phyloP scores from a whole-genome alignment of 129 eudicot genomes.

The Pittosporum tobira region DNA sequence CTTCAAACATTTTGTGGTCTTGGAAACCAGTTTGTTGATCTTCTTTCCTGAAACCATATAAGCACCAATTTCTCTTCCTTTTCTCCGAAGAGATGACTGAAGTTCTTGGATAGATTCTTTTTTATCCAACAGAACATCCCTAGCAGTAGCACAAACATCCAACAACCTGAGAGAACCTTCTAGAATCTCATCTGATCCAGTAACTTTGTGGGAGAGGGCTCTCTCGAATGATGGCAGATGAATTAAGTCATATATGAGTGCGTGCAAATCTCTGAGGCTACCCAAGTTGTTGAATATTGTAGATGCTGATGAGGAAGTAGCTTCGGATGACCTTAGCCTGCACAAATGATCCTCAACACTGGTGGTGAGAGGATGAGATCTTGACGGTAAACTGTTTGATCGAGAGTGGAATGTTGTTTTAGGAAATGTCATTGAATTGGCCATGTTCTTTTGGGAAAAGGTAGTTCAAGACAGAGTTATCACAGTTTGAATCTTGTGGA shows the following conservation, averaged over 20 bases:
- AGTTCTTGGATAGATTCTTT: background rate
- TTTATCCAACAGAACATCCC: background rate
- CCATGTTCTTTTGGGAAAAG: conserved; percentile 8
- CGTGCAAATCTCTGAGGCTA: conserved; percentile 3
- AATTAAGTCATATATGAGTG: background rate
- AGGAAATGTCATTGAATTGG: conserved; percentile 4
- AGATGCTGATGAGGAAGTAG: conserved; percentile 4
- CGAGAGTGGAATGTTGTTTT: conserved; percentile 10
- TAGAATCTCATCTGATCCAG: background rate
- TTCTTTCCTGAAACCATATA: conserved; percentile 19
- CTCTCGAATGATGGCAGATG: background rate
- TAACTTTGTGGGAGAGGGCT: background rate
- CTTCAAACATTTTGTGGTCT: conserved; percentile 10
- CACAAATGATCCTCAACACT: conserved; percentile 8
- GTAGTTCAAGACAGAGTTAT: background rate
- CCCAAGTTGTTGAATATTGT: background rate
- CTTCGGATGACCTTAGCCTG: background rate
- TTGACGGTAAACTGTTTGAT: conserved; percentile 16
- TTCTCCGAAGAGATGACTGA: conserved; percentile 2
- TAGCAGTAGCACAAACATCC: background rate
- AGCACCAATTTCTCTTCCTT: background rate
- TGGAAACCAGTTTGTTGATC: conserved; percentile 4
- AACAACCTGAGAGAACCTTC: background rate
- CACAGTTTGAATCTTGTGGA: background rate
- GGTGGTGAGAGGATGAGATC: conserved; percentile 7